Percentiles rank a stretch among this genome's conserved stretches.
Conservation (phyloP, 768 basidiomycete species). For the Agaricus subrufescens region DNA sequence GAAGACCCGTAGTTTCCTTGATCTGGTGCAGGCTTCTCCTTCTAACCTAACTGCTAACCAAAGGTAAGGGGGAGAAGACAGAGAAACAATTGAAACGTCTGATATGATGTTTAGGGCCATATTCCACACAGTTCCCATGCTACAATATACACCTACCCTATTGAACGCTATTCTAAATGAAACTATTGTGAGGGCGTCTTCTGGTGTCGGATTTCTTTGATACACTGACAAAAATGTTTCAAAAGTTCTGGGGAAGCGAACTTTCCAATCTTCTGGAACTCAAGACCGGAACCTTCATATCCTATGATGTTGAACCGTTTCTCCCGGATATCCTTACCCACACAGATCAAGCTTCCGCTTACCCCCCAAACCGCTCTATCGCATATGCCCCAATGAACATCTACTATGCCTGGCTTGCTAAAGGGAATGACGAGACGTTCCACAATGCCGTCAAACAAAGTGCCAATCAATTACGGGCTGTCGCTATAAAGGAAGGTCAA, state of each 20-base stretch:
- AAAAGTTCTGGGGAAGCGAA: conserved; percentile 40
- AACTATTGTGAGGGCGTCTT: conserved; percentile 22
- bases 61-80: conserved; percentile 15
- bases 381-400: conserved; percentile 44
- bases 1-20: conserved; percentile 33
- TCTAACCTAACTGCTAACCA: conserved; percentile 26
- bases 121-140: conserved; percentile 41
- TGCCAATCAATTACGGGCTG: conserved; percentile 32
- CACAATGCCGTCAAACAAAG: conserved; percentile 35
- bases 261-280: conserved; percentile 15
- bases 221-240: neutral
- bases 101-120: conserved; percentile 16
- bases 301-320: conserved; percentile 51
- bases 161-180: conserved; percentile 41
- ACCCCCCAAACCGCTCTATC: conserved; percentile 35
- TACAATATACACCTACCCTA: conserved; percentile 27
- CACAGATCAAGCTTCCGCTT: conserved; percentile 35
- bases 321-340: conserved; percentile 35
- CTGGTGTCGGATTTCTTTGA: neutral
- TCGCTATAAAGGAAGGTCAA: conserved; percentile 38
- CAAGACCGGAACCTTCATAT: conserved; percentile 27
- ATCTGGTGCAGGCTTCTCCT: conserved; percentile 35
- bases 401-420: conserved; percentile 39
- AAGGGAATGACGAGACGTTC: conserved; percentile 35
- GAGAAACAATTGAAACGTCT: neutral